Evolutionary conservation across 768 basidiomycete species (phyloP).

Genomic region (Wakefieldia striispora): DNA sequence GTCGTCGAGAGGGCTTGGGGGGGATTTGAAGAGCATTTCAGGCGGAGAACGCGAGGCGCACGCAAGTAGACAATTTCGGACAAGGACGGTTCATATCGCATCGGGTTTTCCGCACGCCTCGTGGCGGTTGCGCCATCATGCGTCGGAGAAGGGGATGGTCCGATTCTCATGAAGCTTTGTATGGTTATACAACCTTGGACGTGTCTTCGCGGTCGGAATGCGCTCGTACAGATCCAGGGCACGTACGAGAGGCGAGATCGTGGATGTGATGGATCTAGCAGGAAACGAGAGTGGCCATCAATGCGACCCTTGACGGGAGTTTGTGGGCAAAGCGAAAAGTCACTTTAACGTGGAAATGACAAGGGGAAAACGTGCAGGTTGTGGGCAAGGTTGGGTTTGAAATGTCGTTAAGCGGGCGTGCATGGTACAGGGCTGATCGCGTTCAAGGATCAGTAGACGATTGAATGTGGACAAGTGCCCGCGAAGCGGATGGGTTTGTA

Average conservation of each 20-base stretch:
- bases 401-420: slow-evolving; percentile 3
- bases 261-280: background rate
- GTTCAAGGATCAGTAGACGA: slow-evolving; percentile 7
- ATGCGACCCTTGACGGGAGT: slow-evolving; percentile 4
- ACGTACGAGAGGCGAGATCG: background rate
- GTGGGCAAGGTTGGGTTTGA: slow-evolving; percentile 8
- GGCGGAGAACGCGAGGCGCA: background rate
- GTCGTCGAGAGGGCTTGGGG: background rate
- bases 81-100: too few species aligned
- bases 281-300: background rate
- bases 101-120: background rate
- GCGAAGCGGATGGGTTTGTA: too few species aligned
- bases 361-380: slow-evolving; percentile 12
- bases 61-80: too few species aligned
- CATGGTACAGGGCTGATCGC: background rate
- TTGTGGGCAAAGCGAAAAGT: background rate
- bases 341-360: background rate
- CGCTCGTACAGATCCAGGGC: slow-evolving; percentile 7
- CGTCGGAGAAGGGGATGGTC: slow-evolving; percentile 5
- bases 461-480: background rate
- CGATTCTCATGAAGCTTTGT: slow-evolving; percentile 1
- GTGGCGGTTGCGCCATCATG: background rate
- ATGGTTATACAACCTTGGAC: background rate
- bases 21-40: too few species aligned
- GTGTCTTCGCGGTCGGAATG: slow-evolving; percentile 6